Evolutionary conservation across 192 early-diverging fungal genomes (phyloP).

Genomic region (Gaertneriomyces semiglobifer): DNA sequence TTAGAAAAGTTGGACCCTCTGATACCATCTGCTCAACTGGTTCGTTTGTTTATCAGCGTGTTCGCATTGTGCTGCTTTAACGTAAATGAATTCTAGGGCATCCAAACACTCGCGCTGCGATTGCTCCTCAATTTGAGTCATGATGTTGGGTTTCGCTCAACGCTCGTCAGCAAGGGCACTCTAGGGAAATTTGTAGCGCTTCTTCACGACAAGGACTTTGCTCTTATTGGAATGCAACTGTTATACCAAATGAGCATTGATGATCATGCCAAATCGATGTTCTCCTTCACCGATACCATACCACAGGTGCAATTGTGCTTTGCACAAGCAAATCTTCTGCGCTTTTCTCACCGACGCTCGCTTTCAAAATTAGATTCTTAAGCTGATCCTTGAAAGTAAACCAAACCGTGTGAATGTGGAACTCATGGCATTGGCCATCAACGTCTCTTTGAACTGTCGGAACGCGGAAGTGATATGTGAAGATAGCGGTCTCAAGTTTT

Average conservation of each 20-base stretch:
- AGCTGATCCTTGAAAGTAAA: no score
- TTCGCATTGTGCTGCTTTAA: not conserved
- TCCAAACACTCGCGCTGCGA: constrained; percentile 40
- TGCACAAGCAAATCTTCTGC: no score
- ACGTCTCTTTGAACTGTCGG: constrained; percentile 40
- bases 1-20: constrained; percentile 36
- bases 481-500: constrained; percentile 51
- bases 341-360: no score
- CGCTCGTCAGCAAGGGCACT: constrained; percentile 32
- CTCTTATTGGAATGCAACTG: constrained; percentile 29
- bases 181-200: constrained; percentile 33
- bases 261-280: not conserved
- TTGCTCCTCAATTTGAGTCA: constrained; percentile 48
- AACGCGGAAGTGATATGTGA: constrained; percentile 36
- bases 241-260: constrained; percentile 52
- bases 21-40: constrained; percentile 30
- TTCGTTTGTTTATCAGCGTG: constrained; percentile 15
- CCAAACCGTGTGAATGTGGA: constrained; percentile 8
- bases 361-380: no score
- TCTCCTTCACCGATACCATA: no score
- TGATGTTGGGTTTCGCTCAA: constrained; percentile 37
- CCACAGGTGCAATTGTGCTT: no score
- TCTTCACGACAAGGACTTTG: constrained; percentile 10
- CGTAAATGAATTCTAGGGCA: constrained; percentile 14
- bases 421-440: constrained; percentile 55